Evolutionary conservation across 1,139 yeast species (phyloP).

Genomic region (Kodamaea alishanica): DNA sequence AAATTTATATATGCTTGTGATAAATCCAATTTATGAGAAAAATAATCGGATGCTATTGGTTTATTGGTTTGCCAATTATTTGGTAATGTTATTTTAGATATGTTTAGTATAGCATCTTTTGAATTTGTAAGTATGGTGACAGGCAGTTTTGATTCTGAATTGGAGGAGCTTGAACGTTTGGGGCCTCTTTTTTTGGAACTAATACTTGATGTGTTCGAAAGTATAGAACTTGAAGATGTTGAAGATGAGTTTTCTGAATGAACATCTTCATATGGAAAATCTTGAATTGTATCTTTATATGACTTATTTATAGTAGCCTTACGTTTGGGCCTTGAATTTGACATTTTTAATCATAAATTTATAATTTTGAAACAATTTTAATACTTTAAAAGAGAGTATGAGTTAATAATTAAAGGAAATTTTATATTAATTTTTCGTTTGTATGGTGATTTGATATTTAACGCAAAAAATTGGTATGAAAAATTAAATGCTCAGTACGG

Average conservation of each 20-base stretch:
- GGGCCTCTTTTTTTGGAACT: no score
- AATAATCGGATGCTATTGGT: conserved; percentile 28
- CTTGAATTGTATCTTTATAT: conserved; percentile 39
- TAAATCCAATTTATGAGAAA: conserved; percentile 35
- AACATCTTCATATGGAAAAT: conserved; percentile 27
- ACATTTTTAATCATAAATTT: conserved; percentile 15
- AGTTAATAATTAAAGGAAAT: no score
- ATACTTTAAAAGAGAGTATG: no score
- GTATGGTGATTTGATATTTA: no score
- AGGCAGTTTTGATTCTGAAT: not conserved
- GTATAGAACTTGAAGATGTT: no score
- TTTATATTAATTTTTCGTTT: no score
- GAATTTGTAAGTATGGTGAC: not conserved
- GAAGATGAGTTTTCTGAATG: not conserved
- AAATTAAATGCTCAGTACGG: no score
- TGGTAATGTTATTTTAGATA: conserved; percentile 18
- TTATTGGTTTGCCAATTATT: conserved; percentile 40
- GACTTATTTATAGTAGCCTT: conserved; percentile 45
- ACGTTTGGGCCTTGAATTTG: conserved; percentile 38
- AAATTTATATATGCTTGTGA: conserved; percentile 35
- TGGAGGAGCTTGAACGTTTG: no score
- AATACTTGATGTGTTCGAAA: no score
- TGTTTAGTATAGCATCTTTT: not conserved
- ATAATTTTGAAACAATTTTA: no score
- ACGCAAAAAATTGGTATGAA: no score